phyloP scores from a whole-genome alignment of 805 yeast genomes.

The Pichia scutulata region DNA sequence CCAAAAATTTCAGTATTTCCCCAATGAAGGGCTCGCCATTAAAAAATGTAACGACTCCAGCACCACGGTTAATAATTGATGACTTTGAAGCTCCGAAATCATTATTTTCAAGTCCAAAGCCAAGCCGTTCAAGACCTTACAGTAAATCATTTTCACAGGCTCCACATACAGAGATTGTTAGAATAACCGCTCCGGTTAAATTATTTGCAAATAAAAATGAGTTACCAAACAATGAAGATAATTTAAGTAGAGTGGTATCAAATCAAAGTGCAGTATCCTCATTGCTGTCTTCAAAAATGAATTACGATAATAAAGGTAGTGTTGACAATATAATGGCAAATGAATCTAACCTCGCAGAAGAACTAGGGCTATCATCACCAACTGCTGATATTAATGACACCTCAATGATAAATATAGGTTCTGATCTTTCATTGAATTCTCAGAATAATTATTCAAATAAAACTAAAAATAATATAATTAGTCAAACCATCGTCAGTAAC shows the following conservation, averaged over 20 bases:
- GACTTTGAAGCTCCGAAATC: conserved; percentile 1
- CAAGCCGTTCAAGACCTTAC: conserved; percentile 24
- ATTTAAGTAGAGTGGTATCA: conserved; percentile 4
- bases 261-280: conserved; percentile 5
- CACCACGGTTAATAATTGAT: background rate
- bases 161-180: conserved; percentile 34
- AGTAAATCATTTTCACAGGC: conserved; percentile 39
- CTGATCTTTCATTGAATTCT: background rate
- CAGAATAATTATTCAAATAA: background rate
- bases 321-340: background rate
- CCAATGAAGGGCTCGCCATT: conserved; percentile 4
- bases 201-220: background rate
- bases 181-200: conserved; percentile 17
- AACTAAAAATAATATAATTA: background rate
- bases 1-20: background rate
- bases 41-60: conserved; percentile 1
- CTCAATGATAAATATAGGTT: background rate
- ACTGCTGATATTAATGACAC: background rate
- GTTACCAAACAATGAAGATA: conserved; percentile 14
- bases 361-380: conserved; percentile 2
- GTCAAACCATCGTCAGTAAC: background rate
- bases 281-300: background rate
- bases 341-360: background rate
- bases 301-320: background rate
- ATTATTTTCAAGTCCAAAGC: conserved; percentile 2